Percentiles rank a stretch among this genome's conserved stretches.
These are phyloP conservation scores for Amanita fuliginea DNA, from an alignment of 768 basidiomycete genomes.

Conservation along the genomic window DNA sequence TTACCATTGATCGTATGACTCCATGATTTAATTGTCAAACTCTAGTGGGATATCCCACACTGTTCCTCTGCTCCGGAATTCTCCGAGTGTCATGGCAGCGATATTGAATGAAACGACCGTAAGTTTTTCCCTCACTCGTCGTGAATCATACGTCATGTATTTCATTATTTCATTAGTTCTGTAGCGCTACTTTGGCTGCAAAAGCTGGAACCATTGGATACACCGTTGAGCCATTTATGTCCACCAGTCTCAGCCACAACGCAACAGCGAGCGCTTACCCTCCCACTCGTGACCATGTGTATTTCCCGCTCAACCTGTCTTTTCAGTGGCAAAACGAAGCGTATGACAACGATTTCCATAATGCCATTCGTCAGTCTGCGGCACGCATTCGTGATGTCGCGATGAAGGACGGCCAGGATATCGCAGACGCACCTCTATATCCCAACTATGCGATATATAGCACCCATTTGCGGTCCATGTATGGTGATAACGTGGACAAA, in stretches of 20 bases:
- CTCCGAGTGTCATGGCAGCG: slow-evolving; percentile 18
- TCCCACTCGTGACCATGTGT: slow-evolving; percentile 15
- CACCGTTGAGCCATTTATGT: slow-evolving; percentile 33
- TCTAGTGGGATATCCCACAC: slow-evolving; percentile 20
- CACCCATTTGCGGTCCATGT: slow-evolving; percentile 33
- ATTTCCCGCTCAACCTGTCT: slow-evolving; percentile 18
- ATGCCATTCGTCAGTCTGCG: slow-evolving; percentile 23
- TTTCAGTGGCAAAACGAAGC: slow-evolving; percentile 13
- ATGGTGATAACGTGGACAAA: slow-evolving; percentile 25
- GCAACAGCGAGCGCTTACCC: slow-evolving; percentile 33
- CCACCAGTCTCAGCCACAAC: slow-evolving; percentile 26
- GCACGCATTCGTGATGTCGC: slow-evolving; percentile 24
- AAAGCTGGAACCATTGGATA: slow-evolving; percentile 18
- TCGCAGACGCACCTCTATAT: slow-evolving; percentile 17
- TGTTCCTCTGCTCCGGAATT: slow-evolving; percentile 22
- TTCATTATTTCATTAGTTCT: not conserved
- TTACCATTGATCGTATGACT: slow-evolving; percentile 6
- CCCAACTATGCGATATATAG: slow-evolving; percentile 36
- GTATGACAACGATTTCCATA: slow-evolving; percentile 17
- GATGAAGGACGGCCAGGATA: slow-evolving; percentile 19
- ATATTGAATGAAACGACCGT: slow-evolving; percentile 22
- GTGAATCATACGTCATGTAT: no score
- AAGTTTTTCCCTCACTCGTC: slow-evolving; percentile 10
- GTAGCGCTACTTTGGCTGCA: not conserved
- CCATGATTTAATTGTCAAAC: slow-evolving; percentile 5